phyloP scores from a whole-genome alignment of 805 yeast genomes.

The Sugiyamaella chiloensis region DNA sequence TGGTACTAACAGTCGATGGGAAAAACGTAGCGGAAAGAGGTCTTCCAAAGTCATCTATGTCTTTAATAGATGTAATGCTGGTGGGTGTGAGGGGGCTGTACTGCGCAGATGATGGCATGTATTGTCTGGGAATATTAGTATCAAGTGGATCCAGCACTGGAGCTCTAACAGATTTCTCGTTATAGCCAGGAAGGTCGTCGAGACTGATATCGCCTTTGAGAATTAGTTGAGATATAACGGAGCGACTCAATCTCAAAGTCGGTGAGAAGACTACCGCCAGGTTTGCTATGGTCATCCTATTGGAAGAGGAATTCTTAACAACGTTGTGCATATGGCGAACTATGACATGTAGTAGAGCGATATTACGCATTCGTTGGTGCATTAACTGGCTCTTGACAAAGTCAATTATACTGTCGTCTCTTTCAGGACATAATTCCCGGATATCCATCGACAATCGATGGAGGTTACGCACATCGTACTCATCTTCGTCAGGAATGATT shows the following conservation, averaged over 20 bases:
- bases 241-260: slow-evolving; percentile 27
- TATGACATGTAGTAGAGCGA: slow-evolving; percentile 27
- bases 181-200: slow-evolving; percentile 5
- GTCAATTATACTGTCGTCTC: slow-evolving; percentile 9
- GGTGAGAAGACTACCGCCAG: slow-evolving; percentile 33
- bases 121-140: too few species aligned
- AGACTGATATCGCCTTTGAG: slow-evolving; percentile 5
- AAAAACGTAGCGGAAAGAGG: too few species aligned
- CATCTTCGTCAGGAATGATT: not conserved
- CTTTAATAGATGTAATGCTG: not conserved
- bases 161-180: too few species aligned
- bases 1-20: too few species aligned
- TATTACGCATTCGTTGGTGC: slow-evolving; percentile 20
- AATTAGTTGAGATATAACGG: slow-evolving; percentile 26
- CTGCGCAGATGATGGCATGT: too few species aligned
- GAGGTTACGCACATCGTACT: not conserved
- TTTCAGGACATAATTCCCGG: not conserved
- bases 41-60: not conserved
- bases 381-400: slow-evolving; percentile 21
- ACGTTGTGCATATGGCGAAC: slow-evolving; percentile 28
- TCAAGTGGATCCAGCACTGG: too few species aligned
- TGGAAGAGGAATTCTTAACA: slow-evolving; percentile 17
- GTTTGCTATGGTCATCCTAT: slow-evolving; percentile 31
- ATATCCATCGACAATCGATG: not conserved
- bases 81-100: not conserved